Evolutionary conservation across 2,329 filamentous ascomycete species (phyloP).

Genomic region (Chalara sp.): DNA sequence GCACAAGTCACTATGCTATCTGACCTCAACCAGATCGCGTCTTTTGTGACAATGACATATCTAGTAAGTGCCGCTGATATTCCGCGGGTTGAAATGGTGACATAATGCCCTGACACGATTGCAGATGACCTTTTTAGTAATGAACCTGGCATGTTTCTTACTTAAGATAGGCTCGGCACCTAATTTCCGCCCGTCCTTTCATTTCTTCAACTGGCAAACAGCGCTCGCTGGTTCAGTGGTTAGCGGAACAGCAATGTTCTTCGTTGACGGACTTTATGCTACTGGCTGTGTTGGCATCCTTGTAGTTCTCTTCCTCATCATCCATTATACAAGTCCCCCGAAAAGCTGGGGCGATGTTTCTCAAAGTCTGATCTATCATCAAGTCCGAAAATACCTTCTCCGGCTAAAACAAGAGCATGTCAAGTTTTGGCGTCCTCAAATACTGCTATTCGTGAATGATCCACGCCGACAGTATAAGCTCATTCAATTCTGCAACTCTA

Average conservation of each 20-base stretch:
- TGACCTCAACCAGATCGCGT: constrained; percentile 82
- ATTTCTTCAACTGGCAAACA: constrained; percentile 83
- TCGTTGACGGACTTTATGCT: constrained; percentile 78
- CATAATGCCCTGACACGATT: constrained; percentile 1
- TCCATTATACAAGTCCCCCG: constrained; percentile 78
- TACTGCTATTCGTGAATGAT: constrained; percentile 77
- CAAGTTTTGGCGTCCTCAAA: constrained; percentile 89
- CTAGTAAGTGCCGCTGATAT: constrained; percentile 39
- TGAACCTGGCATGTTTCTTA: constrained; percentile 80
- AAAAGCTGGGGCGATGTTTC: constrained; percentile 90
- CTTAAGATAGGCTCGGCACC: constrained; percentile 82
- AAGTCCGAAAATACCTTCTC: constrained; percentile 81
- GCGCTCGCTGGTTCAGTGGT: constrained; percentile 68
- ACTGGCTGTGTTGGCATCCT: constrained; percentile 67
- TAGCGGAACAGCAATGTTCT: constrained; percentile 80
- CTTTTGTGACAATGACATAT: constrained; percentile 85
- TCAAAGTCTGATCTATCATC: constrained; percentile 81
- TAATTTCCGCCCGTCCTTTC: constrained; percentile 83
- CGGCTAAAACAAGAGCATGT: constrained; percentile 83
- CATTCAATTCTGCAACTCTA: constrained; percentile 84
- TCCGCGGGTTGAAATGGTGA: too few species aligned
- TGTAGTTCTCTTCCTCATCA: constrained; percentile 71
- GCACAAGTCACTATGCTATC: constrained; percentile 76
- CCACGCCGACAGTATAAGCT: constrained; percentile 75
- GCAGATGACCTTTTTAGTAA: constrained; percentile 82